These are phyloP conservation scores for Hymenoscyphus scutula DNA, from an alignment of 2,329 filamentous ascomycete species.

Conservation along the genomic window DNA sequence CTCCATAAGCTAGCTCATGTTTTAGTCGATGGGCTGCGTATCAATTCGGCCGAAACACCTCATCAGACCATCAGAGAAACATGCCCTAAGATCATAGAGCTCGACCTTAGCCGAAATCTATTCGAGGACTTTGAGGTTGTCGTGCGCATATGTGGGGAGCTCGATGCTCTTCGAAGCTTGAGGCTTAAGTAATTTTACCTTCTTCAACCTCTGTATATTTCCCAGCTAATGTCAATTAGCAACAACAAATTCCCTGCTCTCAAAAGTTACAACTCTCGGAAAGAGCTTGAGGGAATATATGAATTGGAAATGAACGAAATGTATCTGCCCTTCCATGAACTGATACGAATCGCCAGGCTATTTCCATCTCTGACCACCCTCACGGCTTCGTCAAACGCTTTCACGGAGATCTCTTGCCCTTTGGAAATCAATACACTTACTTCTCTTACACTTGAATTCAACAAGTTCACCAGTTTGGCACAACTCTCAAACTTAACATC, in stretches of 20 bases:
- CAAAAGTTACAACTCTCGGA: conserved; percentile 39
- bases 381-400: conserved; percentile 55
- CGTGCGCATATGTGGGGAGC: conserved; percentile 65
- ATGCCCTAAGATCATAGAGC: conserved; percentile 69
- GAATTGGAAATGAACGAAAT: conserved; percentile 67
- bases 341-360: conserved; percentile 51
- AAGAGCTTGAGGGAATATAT: conserved; percentile 50
- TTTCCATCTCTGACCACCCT: conserved; percentile 55
- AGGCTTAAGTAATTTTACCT: conserved; percentile 67
- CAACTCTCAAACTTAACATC: conserved; percentile 54
- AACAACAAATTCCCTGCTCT: conserved; percentile 68
- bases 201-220: neutral
- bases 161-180: conserved; percentile 64
- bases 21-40: conserved; percentile 73
- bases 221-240: conserved; percentile 43
- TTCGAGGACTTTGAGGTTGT: conserved; percentile 68
- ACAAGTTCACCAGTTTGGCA: conserved; percentile 60
- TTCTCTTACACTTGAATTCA: conserved; percentile 69
- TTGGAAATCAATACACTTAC: conserved; percentile 43
- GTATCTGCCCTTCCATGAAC: conserved; percentile 63
- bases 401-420: conserved; percentile 49
- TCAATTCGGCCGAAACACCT: conserved; percentile 45
- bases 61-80: conserved; percentile 46
- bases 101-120: conserved; percentile 84
- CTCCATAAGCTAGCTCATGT: conserved; percentile 76